phyloP scores from a whole-genome alignment of 352 stramenopile genomes.

The Phytophthora nicotianae region DNA sequence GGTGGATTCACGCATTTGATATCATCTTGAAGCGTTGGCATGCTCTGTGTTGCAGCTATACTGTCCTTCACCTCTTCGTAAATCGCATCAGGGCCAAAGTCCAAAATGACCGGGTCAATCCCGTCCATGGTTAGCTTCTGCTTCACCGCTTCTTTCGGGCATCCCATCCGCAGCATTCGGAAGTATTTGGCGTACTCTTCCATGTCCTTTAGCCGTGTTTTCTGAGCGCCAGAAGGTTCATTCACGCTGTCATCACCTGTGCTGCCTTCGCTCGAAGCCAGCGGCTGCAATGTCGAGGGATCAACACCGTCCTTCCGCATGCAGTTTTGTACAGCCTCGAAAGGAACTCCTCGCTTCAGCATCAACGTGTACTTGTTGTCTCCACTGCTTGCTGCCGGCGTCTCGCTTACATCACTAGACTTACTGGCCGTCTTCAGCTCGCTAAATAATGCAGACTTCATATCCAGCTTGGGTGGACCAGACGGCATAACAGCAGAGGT shows the following conservation, averaged over 20 bases:
- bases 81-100: conserved; percentile 61
- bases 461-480: conserved; percentile 16
- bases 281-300: conserved; percentile 36
- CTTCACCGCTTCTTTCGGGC: conserved; percentile 87
- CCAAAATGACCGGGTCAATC: conserved; percentile 68
- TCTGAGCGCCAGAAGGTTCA: conserved; percentile 1
- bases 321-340: conserved; percentile 75
- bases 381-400: conserved; percentile 2
- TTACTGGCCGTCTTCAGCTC: conserved; percentile 21
- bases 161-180: conserved; percentile 93
- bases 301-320: conserved; percentile 73
- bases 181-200: conserved; percentile 90
- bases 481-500: not conserved
- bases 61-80: conserved; percentile 70
- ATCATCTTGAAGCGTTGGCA: conserved; percentile 61
- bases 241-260: not conserved
- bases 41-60: conserved; percentile 34
- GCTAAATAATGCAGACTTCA: conserved; percentile 21
- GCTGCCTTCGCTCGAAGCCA: conserved; percentile 6
- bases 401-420: conserved; percentile 9
- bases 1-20: conserved; percentile 57
- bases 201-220: conserved; percentile 60
- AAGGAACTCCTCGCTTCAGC: conserved; percentile 71
- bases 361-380: conserved; percentile 66
- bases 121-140: conserved; percentile 94